Base-by-base conservation (phyloP, 441 rosid species). In the Gossypium schwendimanii region DNA sequence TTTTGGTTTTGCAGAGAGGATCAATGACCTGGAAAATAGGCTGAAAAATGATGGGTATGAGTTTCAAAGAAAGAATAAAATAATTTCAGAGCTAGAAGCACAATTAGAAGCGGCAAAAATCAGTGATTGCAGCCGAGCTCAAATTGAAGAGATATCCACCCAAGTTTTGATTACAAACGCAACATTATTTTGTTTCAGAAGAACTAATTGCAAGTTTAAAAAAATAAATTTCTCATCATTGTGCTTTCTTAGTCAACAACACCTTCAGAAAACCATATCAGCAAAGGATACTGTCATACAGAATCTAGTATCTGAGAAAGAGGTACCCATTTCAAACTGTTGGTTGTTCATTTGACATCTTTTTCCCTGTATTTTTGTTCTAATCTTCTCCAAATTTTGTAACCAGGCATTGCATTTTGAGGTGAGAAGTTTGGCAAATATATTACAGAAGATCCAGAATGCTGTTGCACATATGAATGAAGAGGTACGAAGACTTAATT, bases 91-190 rank as follows among this genome's bases (percentile, higher is more conserved):
- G 83, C 84, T 93, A 73, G 85, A 84, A 69, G 82, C 79, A 49
- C 79, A 81, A 79, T 77, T 88, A 77, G 87, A 89, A 71, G 86
- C 75, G 65, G 85, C 78, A 76, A 85, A 79, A 74, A 61, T 82
- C 71, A 74, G 75, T 72, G 81, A 81, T 63, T 71, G 74, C 69
- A 45, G 53, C 65, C 84, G 81, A 76, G 76, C 58, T 73, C 92
- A 86, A 76, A 67, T 86, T 3, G 88, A 88, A 85, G 91, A 87
- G 75, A 93, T 91, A 93, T 93, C 95, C 93, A 31, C 54, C 26
- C 62, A 5, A 20, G 39, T 57, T 20, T 69, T 54, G 14, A 55
- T 52, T 14, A 71, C 49, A 54, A 6, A 47, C 49, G 17, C 31
- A 18, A 7, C 20, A 54, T 69, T 18, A 17, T 39, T 28, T 69